Evolutionary conservation across 805 yeast genomes (phyloP), one percentile per base, ranked within the genome.

Genomic region (Hanseniaspora meyeri): DNA sequence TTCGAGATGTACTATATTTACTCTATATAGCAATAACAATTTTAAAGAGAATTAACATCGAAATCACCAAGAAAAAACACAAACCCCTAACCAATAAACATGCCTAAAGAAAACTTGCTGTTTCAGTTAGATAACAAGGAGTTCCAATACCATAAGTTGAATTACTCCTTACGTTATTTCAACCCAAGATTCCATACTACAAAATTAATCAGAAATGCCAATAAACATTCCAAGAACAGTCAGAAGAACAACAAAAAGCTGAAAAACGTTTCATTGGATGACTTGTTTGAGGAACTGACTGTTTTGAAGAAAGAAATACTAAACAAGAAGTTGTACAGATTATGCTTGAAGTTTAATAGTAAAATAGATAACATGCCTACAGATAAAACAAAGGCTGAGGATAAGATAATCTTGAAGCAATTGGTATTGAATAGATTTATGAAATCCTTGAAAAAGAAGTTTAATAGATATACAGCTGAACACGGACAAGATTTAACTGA

Each of bases 71-170:
- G 5, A 24, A 24, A 24, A 24, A 24, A 5, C 27, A 24, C 27
- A 14, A 24, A 4, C 24, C 12, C 19, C 6, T 11, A 4, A 4
- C 17, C 12, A 24, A 24, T 16, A 20, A 9, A 14, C 17, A 69
- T 69, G 72, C 64, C 67, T 8, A 68, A 67, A 50, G 71, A 69
- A 37, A 68, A 68, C 54, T 52, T 68, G 38, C 50, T 68, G 17
- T 68, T 64, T 49, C 68, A 67, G 50, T 60, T 69, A 32, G 72
- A 69, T 59, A 63, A 66, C 40, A 59, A 68, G 39, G 71, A 69
- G 55, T 68, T 68, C 51, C 71, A 67, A 50, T 62, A 62, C 27
- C 65, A 68, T 48, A 65, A 66, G 53, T 58, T 66, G 52, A 64
- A 63, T 34, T 61, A 61, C 38, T 60, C 67, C 7, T 47, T 66